Conservation (phyloP, 768 basidiomycete genomes). For the Mycena filopes region DNA sequence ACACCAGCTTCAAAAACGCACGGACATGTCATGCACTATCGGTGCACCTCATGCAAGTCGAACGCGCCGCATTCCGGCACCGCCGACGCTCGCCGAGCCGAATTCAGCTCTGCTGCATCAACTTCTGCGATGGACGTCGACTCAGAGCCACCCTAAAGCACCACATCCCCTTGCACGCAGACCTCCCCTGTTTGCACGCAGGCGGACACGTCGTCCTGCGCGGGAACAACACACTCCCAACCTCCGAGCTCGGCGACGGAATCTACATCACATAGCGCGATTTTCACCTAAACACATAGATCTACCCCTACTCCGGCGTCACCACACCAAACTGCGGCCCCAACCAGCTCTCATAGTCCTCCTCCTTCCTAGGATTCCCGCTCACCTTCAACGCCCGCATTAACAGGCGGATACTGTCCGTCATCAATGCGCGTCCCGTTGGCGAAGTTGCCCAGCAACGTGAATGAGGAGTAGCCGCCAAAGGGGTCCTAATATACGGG, state of each 20-base stretch:
- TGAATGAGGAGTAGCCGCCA: constrained; percentile 23
- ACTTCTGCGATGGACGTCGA: constrained; percentile 13
- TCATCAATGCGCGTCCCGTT: constrained; percentile 34
- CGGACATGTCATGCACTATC: constrained; percentile 65
- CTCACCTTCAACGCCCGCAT: constrained; percentile 29
- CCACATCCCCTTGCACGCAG: constrained; percentile 45
- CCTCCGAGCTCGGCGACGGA: constrained; percentile 36
- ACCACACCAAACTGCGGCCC: constrained; percentile 38
- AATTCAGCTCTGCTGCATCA: not conserved
- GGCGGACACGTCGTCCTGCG: constrained; percentile 75
- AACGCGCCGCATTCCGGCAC: constrained; percentile 76
- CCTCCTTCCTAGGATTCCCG: constrained; percentile 30
- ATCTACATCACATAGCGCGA: constrained; percentile 41
- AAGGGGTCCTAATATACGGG: constrained; percentile 23
- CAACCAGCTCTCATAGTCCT: constrained; percentile 35
- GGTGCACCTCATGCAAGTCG: constrained; percentile 67
- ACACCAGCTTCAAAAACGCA: constrained; percentile 52
- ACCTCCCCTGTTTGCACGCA: constrained; percentile 71
- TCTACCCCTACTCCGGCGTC: constrained; percentile 11
- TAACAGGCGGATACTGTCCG: constrained; percentile 31
- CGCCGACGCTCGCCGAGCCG: constrained; percentile 47
- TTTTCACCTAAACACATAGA: not conserved
- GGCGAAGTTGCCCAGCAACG: constrained; percentile 7
- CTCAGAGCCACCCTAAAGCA: not conserved
- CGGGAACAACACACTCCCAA: constrained; percentile 63